Evolutionary conservation across 2,329 filamentous ascomycete species (phyloP), one percentile per base, ranked within the genome.

Genomic region (Penicillium sp.): DNA sequence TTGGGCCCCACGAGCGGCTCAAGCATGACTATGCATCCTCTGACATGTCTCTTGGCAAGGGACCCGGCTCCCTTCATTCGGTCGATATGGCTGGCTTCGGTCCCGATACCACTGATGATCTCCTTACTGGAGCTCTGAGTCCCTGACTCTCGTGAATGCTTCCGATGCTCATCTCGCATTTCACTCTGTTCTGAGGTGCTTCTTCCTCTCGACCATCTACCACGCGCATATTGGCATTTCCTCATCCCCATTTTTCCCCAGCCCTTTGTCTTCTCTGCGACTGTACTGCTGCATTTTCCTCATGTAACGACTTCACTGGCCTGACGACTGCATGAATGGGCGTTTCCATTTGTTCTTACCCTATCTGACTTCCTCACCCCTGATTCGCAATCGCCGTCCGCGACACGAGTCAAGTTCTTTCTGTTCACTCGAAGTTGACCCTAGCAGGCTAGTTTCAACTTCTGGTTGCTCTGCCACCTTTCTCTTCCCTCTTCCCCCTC

Each of bases 1-100:
- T 54, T 52, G 68, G 68, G 8, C 68, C 68, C 13, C 68, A 71
- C 46, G 66, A 70, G 48, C 68, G 69, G 43, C 60, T 72, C 25
- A 68, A 71, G 55, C 66, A 72, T 49, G 69, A 72, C 53, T 72
- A 72, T 58, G 68, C 68, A 28, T 70, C 69, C 9, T 72, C 70
- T 24, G 69, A 72, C 47, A 69, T 73, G 43, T 72, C 70, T 27
- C 51, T 72, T 13, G 69, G 68, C 29, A 66, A 68, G 38, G 69
- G 69, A 1, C 70, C 70, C 4, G 69, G 69, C 4, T 73, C 70
- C 5, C 55, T 73, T 44, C 69, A 73, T 52, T 72, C 69, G 9
- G 69, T 72, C 51, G 70, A 73, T 46, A 73, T 73, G 69, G 69
- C 69, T 48, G 70, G 67, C 11, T 73, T 73, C 45, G 68, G 69